Conservation (phyloP, 2,329 filamentous ascomycete species). For the Sporothrix schenckii region DNA sequence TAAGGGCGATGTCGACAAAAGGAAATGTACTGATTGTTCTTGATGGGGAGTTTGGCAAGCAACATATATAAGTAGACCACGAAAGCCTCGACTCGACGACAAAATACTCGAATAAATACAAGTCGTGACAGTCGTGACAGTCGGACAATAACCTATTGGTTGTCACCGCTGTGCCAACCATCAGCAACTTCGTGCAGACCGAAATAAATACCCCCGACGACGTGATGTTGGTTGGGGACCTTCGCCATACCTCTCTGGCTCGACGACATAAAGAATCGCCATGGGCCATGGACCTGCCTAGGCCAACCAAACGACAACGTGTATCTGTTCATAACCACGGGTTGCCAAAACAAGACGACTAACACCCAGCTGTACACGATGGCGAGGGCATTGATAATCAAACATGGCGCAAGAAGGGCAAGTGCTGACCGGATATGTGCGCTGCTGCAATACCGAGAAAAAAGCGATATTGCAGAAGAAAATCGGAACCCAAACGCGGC, state of each 20-base stretch:
- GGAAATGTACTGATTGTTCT: background rate
- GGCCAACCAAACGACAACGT: background rate
- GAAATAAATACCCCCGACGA: background rate
- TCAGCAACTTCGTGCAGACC: background rate
- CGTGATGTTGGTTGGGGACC: background rate
- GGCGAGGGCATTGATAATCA: background rate
- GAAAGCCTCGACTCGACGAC: background rate
- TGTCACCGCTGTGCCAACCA: background rate
- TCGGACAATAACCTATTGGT: background rate
- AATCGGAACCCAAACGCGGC: background rate
- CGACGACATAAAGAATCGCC: background rate
- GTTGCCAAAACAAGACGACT: background rate
- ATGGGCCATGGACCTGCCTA: background rate
- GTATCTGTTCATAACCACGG: no score
- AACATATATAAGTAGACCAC: background rate
- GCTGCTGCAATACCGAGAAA: background rate
- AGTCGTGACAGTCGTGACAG: no score
- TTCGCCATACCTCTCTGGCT: background rate
- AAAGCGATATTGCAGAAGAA: background rate
- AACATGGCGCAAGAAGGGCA: background rate
- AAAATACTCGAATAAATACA: no score
- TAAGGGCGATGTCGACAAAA: background rate
- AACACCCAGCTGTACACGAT: background rate
- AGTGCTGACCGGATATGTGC: background rate
- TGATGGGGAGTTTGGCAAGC: background rate